Evolutionary conservation across 2,329 filamentous ascomycete species (phyloP), one percentile per base, ranked within the genome.

Genomic region (Phaeosphaeriaceae sp.): DNA sequence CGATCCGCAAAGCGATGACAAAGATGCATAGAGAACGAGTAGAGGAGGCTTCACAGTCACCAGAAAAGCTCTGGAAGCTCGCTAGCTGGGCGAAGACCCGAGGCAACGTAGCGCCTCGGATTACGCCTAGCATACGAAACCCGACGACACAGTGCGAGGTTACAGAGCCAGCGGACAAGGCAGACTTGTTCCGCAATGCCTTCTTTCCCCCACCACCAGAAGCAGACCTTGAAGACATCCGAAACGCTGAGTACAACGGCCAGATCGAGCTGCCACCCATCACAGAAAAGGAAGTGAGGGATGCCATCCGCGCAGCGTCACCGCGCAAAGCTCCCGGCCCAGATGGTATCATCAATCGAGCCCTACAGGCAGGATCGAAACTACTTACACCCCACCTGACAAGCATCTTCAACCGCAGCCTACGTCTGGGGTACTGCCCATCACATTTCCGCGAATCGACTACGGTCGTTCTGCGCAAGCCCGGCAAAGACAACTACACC

Each of bases 381-480:
- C 30, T 42, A 26, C 32, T 56, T 28, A 17, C 32, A 46, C 11
- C 34, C 12, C 46, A 48, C 28, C 29, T 55, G 12, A 29, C 26
- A 33, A 49, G 41, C 18, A 32, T 66, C 20, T 60, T 64, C 26
- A 55, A 64, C 37, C 46, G 43, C n/a, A 58, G 54, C 37, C 40
- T 66, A 21, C 20, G 42, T 1, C 38, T 60, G 34, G 39, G 46
- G 13, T 51, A 61, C 44, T 58, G 39, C 52, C 63, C 53, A 28
- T 33, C 39, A 34, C 49, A 46, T 39, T 66, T 64, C 46, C 37
- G 43, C 26, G 44, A 55, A 23, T 56, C 60, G 2, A 62, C 21
- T 3, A 72, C 61, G 7, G 54, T 59, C 4, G 61, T 61, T 3
- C 49, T 70, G n/a, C 54, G 57, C 15, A 70, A 70, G 42, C 60